Evolutionary conservation across 1,139 yeast genomes (phyloP).

Genomic region (Kodamaea alishanica): DNA sequence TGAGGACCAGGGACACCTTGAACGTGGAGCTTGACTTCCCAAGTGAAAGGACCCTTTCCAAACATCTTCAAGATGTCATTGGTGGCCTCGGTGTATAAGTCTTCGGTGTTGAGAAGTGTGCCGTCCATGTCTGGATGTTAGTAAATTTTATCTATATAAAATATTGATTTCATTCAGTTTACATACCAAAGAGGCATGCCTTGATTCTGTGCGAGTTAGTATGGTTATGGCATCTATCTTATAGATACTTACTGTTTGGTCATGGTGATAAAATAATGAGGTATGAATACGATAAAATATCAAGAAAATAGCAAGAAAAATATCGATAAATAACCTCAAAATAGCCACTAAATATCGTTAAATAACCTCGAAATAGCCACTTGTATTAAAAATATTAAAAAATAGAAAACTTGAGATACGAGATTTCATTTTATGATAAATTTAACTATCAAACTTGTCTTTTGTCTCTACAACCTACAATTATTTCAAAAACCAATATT

Average conservation of each 20-base stretch:
- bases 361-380: no score
- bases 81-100: conserved; percentile 75
- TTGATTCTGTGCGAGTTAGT: conserved; percentile 30
- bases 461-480: background rate
- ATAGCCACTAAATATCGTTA: no score
- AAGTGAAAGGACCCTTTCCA: conserved; percentile 76
- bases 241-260: no score
- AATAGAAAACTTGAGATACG: background rate
- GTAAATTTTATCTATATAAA: conserved; percentile 9
- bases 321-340: no score
- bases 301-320: no score
- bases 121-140: conserved; percentile 81
- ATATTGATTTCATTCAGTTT: background rate
- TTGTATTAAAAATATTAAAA: no score
- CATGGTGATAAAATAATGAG: no score
- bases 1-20: conserved; percentile 90
- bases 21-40: conserved; percentile 82
- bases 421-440: background rate
- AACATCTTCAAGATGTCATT: conserved; percentile 60
- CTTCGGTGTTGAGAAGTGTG: conserved; percentile 84
- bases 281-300: no score
- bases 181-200: conserved; percentile 84
- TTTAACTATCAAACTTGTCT: background rate
- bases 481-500: no score
- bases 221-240: background rate